Evolutionary conservation across 179 eudicot genomes (phyloP).

Genomic region (Amaranthus tricolor): DNA sequence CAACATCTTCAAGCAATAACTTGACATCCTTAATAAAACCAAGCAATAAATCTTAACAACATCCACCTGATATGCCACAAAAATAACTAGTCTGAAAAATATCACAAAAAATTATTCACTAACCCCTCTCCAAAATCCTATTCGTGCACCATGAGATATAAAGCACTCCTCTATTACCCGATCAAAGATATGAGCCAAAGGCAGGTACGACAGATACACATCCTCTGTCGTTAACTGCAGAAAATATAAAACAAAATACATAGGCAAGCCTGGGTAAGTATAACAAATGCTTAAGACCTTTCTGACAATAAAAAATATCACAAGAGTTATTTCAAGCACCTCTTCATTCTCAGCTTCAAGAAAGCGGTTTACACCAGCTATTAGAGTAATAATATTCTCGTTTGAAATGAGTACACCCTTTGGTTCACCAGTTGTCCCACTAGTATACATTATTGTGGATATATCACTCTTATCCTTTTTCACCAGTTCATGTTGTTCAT

Average conservation of each 20-base stretch:
- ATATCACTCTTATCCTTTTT: constrained; percentile 64
- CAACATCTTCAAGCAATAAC: constrained; percentile 74
- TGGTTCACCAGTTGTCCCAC: constrained; percentile 97
- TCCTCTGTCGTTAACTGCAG: constrained; percentile 60
- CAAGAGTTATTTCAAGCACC: constrained; percentile 29
- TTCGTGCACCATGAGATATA: constrained; percentile 67
- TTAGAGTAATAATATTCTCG: constrained; percentile 64
- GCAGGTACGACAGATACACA: constrained; percentile 85
- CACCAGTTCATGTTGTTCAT: constrained; percentile 54
- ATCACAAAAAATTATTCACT: constrained; percentile 22
- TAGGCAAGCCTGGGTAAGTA: background rate
- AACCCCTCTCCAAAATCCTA: constrained; percentile 99
- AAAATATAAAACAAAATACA: constrained; percentile 13
- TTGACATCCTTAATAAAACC: constrained; percentile 65
- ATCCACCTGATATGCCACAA: background rate
- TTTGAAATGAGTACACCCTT: constrained; percentile 89
- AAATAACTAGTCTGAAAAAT: background rate
- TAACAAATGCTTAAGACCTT: constrained; percentile 8
- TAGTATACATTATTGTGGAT: constrained; percentile 94
- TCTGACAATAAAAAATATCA: background rate
- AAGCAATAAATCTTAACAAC: background rate
- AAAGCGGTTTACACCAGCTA: constrained; percentile 63
- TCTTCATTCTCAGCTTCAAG: constrained; percentile 57
- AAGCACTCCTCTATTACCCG: constrained; percentile 82
- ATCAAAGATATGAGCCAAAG: constrained; percentile 94